Percentiles rank a stretch among this genome's conserved stretches.
Evolutionary conservation across 2,329 filamentous ascomycete species (phyloP).

Genomic region (Sporothrix variecibatus): DNA sequence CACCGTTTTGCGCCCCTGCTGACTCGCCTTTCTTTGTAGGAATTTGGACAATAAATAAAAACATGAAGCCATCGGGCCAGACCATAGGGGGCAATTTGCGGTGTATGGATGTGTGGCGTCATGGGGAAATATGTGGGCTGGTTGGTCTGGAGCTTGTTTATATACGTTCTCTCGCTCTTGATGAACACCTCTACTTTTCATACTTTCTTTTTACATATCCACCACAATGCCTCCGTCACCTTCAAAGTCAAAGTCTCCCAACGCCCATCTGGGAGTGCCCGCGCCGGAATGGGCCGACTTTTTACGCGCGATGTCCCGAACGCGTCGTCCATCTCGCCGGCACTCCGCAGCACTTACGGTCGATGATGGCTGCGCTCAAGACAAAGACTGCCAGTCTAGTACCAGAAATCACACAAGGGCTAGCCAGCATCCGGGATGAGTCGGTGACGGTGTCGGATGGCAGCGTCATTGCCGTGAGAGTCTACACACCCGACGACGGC

Average conservation of each 20-base stretch:
- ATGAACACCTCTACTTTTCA: not conserved
- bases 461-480: not conserved
- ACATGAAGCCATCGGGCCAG: not conserved
- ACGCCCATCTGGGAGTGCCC: not conserved
- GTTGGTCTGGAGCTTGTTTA: not conserved
- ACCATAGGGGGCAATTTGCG: not conserved
- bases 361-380: not conserved
- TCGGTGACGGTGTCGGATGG: not conserved
- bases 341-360: not conserved
- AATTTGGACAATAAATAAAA: not conserved
- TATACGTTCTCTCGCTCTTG: not conserved
- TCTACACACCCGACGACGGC: conserved; percentile 5
- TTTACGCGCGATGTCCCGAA: not conserved
- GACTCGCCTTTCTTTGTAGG: not conserved
- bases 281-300: not conserved
- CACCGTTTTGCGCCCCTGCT: not conserved
- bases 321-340: not conserved
- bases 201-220: not conserved
- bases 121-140: not conserved
- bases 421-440: not conserved
- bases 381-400: not conserved
- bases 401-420: not conserved
- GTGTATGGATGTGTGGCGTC: not conserved
- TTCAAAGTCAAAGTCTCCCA: not conserved
- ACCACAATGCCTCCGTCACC: not conserved